These are phyloP conservation scores for Aphanoascus verrucosus DNA, from an alignment of 2,329 filamentous ascomycete species.

Conservation along the genomic window DNA sequence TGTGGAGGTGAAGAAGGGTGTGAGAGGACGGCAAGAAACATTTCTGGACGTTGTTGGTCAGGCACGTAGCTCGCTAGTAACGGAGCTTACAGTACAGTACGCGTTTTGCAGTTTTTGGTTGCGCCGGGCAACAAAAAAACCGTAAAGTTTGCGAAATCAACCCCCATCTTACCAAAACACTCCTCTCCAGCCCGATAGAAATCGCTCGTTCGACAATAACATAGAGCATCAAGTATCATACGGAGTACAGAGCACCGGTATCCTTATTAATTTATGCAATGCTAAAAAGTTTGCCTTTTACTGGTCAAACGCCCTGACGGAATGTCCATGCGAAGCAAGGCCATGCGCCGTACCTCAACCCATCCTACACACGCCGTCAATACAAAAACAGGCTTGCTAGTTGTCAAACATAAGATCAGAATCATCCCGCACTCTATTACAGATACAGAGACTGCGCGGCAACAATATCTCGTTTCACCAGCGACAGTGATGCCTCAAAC, in stretches of 20 bases:
- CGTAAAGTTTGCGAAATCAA: conserved; percentile 1
- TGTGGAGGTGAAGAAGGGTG: conserved; percentile 13
- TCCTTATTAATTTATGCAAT: neutral
- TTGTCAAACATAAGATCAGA: neutral
- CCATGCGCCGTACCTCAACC: neutral
- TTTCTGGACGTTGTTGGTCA: neutral
- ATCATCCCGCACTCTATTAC: conserved; percentile 37
- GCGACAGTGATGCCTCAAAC: conserved; percentile 74
- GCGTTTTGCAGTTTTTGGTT: neutral
- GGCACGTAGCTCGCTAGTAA: conserved; percentile 8
- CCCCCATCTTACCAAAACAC: neutral
- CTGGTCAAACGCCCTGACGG: neutral
- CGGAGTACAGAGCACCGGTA: neutral
- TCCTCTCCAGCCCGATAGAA: too few relatives aligned
- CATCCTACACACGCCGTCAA: neutral
- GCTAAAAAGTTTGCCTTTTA: neutral
- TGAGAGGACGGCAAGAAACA: conserved; percentile 19
- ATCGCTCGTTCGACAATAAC: too few relatives aligned
- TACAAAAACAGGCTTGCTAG: neutral
- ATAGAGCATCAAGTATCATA: neutral
- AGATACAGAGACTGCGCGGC: conserved; percentile 89
- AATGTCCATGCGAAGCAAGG: neutral
- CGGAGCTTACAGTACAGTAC: conserved; percentile 8
- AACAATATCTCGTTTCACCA: conserved; percentile 87
- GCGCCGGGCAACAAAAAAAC: conserved; percentile 11